These are phyloP conservation scores for Suillus subalutaceus DNA, from an alignment of 768 basidiomycete genomes.

Conservation along the genomic window DNA sequence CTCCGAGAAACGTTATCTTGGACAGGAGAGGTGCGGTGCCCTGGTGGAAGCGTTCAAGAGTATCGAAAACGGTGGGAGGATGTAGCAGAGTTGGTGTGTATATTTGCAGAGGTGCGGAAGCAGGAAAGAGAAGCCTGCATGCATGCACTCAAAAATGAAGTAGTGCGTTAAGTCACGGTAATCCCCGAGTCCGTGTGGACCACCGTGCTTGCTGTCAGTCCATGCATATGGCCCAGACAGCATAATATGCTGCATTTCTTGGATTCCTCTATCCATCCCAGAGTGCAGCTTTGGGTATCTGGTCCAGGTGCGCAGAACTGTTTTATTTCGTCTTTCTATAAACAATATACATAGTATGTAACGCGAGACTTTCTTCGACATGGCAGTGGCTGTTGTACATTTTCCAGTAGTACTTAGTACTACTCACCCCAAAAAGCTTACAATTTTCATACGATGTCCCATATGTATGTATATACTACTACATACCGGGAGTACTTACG, in stretches of 20 bases:
- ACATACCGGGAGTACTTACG: neutral
- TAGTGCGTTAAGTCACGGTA: neutral
- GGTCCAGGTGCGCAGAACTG: neutral
- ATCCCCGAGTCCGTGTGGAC: neutral
- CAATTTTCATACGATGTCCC: no score
- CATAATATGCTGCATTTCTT: no score
- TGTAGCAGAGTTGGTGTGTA: conserved; percentile 1
- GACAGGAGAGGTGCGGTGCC: conserved; percentile 14
- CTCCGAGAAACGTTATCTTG: conserved; percentile 32
- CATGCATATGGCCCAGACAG: neutral
- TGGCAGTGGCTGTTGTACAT: neutral
- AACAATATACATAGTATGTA: neutral
- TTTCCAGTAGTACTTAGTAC: neutral
- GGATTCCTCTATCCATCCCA: neutral
- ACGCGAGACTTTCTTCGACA: neutral
- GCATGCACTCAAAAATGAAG: neutral
- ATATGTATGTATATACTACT: neutral
- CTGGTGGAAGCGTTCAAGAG: neutral
- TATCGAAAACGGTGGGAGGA: neutral
- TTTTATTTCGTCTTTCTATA: neutral
- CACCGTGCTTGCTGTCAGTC: neutral
- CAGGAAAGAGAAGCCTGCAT: conserved; percentile 4
- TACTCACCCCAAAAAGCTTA: no score
- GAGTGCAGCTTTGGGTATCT: neutral
- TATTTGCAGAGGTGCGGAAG: conserved; percentile 7